Evolutionary conservation across 768 basidiomycete genomes (phyloP).

Genomic region (Podaxis rugospora): DNA sequence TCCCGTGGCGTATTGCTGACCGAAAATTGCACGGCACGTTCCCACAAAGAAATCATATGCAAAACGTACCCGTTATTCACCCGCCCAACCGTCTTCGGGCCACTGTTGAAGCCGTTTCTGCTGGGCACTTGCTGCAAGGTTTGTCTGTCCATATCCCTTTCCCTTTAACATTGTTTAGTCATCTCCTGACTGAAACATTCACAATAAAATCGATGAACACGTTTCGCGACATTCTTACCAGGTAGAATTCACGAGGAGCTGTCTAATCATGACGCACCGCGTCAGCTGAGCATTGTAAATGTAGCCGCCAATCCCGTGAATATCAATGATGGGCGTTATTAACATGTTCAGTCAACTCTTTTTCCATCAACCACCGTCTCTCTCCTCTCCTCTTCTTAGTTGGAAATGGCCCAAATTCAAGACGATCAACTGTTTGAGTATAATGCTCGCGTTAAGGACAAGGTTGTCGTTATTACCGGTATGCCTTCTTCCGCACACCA

Average conservation of each 20-base stretch:
- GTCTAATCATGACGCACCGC: too few relatives aligned
- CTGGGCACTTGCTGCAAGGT: too few relatives aligned
- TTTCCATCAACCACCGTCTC: background rate
- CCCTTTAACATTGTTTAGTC: too few relatives aligned
- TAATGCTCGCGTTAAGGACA: constrained; percentile 35
- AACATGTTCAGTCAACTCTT: background rate
- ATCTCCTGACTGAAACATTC: too few relatives aligned
- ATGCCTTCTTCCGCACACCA: background rate
- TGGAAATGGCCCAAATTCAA: constrained; percentile 38
- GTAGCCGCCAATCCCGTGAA: background rate
- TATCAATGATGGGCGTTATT: background rate
- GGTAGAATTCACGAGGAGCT: too few relatives aligned
- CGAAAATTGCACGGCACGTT: background rate
- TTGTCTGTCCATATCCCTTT: too few relatives aligned
- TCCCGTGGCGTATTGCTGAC: too few relatives aligned
- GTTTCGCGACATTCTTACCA: too few relatives aligned
- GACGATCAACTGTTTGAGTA: constrained; percentile 43
- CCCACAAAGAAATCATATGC: background rate
- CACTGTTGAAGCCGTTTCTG: too few relatives aligned
- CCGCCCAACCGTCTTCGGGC: too few relatives aligned
- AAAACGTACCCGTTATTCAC: background rate
- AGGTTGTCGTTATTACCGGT: constrained; percentile 54
- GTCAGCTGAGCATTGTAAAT: background rate
- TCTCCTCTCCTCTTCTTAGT: background rate
- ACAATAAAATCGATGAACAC: too few relatives aligned